Base-by-base conservation (phyloP, 2,329 filamentous ascomycete species). In the Apiospora kogelbergensis region DNA sequence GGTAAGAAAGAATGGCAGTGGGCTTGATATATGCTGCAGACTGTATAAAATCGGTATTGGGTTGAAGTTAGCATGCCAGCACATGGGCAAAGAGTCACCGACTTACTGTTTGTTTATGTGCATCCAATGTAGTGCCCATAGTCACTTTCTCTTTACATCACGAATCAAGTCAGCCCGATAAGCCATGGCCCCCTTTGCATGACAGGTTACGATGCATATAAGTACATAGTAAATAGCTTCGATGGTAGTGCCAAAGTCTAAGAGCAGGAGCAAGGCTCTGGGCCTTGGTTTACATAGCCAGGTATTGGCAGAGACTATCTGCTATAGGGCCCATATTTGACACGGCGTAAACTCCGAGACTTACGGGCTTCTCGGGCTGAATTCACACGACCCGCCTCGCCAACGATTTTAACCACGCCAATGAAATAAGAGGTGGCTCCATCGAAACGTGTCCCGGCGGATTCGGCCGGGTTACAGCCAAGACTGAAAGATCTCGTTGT, bases 401-500 rank as follows among this genome's bases (percentile, higher is more conserved):
- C n/a, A 13, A 26, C 13, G n/a, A 9, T 26, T 65, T 65, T 65
- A 65, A 22, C 63, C 63, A 44, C 63, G 41, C 63, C 63, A 65
- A 65, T 65, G n/a, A 65, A 22, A 65, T 26, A 37, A 60, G 45
- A 48, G 48, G 26, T 26, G 11, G 17, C 53, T 37, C 53, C 30
- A 60, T 60, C 53, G 30, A 60, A 60, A 60, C 53, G 53, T 60
- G 53, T 57, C 30, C 53, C 53, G 20, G 53, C 53, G 53, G 53
- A 60, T 60, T 60, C 53, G 53, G 53, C 53, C 53, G 53, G 53
- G 53, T 37, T 37, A 60, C 26, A 60, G 53, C 53, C 53, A 60
- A 60, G 53, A 60, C 53, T 26, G 11, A 26, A 60, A 60, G 53
- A 60, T 60, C 26, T 60, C 17, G 30, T 37, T 60, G 10, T 60